A percentile compares a stretch with the other conserved stretches of the same genome.
These are phyloP conservation scores for Paramecium octaurelia DNA, from an alignment of 73 alveolate species.

Conservation along the genomic window DNA sequence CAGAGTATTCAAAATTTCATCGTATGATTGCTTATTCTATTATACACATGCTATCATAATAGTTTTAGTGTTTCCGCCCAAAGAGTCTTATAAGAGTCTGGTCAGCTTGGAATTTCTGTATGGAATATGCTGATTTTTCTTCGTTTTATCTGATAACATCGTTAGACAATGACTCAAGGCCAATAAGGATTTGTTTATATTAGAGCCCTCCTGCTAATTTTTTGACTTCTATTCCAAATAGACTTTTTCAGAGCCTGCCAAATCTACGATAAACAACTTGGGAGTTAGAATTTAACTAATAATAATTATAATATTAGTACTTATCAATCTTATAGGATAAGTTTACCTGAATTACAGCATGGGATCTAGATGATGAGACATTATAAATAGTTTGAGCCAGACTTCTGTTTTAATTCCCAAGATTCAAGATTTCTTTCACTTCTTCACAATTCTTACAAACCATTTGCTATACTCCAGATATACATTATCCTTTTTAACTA, in stretches of 20 bases:
- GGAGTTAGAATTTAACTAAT: constrained; percentile 91
- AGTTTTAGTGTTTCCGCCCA: constrained; percentile 97
- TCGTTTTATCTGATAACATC: constrained; percentile 90
- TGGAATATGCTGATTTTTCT: constrained; percentile 84
- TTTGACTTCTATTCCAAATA: constrained; percentile 83
- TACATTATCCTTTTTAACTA: constrained; percentile 79
- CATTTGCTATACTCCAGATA: constrained; percentile 80
- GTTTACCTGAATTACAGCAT: constrained; percentile 68
- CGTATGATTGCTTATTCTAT: constrained; percentile 78
- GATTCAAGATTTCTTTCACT: constrained; percentile 65
- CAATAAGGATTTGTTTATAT: constrained; percentile 76
- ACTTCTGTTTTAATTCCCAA: constrained; percentile 79
- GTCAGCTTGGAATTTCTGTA: constrained; percentile 92
- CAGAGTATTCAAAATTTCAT: constrained; percentile 92
- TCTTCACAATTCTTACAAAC: constrained; percentile 68
- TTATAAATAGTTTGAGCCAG: constrained; percentile 80
- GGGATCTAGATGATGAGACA: constrained; percentile 81
- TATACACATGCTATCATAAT: constrained; percentile 93
- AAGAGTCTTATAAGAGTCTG: constrained; percentile 86
- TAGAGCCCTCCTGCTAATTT: constrained; percentile 79
- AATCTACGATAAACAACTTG: constrained; percentile 84
- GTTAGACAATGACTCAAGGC: constrained; percentile 87
- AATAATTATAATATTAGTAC: constrained; percentile 77
- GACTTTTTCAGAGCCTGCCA: constrained; percentile 94
- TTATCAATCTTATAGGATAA: constrained; percentile 93